phyloP scores from a whole-genome alignment of 768 basidiomycete genomes.

The Termitomyces sp. region DNA sequence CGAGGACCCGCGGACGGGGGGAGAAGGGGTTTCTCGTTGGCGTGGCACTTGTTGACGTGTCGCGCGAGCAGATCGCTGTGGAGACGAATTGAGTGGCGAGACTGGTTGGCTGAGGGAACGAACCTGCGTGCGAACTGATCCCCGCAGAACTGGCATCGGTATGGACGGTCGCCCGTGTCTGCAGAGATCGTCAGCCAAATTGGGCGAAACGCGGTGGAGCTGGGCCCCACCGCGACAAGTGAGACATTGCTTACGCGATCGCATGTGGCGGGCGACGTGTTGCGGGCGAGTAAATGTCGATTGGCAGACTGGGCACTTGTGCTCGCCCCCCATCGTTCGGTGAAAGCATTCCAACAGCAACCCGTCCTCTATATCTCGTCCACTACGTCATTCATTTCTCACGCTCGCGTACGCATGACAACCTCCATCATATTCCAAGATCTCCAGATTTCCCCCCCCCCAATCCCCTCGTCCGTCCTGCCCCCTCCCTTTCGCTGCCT shows the following conservation, averaged over 20 bases:
- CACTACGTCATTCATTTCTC: not conserved
- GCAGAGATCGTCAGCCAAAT: not conserved
- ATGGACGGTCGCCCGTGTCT: conserved; percentile 89
- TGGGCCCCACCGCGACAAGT: not conserved
- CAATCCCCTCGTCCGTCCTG: not conserved
- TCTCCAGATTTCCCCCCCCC: not conserved
- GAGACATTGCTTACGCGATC: conserved; percentile 64
- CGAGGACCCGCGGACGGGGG: conserved; percentile 36
- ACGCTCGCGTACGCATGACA: not conserved
- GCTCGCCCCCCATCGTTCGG: conserved; percentile 67
- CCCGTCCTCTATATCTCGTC: not conserved
- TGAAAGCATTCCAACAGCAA: not conserved
- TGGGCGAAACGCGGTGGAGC: conserved; percentile 17
- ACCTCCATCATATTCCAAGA: not conserved
- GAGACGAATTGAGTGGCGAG: not conserved
- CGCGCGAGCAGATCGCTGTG: conserved; percentile 76
- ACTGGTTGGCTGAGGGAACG: not conserved
- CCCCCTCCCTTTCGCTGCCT: not conserved
- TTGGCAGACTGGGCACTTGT: conserved; percentile 83
- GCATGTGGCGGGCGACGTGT: conserved; percentile 88
- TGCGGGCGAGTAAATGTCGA: conserved; percentile 86
- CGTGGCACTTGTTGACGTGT: conserved; percentile 86
- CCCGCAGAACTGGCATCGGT: conserved; percentile 83
- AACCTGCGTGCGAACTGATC: conserved; percentile 88
- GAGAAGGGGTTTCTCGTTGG: conserved; percentile 56